phyloP scores from a whole-genome alignment of 441 rosid species.

The Gossypium trilobum region DNA sequence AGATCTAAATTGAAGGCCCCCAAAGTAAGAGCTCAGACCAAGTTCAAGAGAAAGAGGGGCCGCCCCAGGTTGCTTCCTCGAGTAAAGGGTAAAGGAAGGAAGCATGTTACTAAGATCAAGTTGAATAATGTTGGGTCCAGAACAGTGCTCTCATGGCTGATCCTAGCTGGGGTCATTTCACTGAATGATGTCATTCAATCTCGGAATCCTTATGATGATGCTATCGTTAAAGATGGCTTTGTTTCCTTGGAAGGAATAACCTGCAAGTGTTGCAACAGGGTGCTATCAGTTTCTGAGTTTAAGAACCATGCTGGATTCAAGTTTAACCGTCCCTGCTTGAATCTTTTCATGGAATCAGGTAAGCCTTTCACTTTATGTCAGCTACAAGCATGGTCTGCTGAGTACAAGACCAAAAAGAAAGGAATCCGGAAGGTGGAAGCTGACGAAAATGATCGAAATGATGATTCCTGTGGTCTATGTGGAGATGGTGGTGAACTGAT shows the following conservation, averaged over 20 bases:
- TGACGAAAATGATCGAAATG: slow-evolving; percentile 72
- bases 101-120: slow-evolving; percentile 31
- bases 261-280: slow-evolving; percentile 64
- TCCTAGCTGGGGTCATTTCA: slow-evolving; percentile 47
- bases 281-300: slow-evolving; percentile 64
- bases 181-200: slow-evolving; percentile 65
- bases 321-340: slow-evolving; percentile 62
- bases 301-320: slow-evolving; percentile 75
- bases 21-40: slow-evolving; percentile 37
- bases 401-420: slow-evolving; percentile 62
- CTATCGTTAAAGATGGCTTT: slow-evolving; percentile 68
- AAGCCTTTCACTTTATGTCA: slow-evolving; percentile 61
- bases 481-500: slow-evolving; percentile 90
- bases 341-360: slow-evolving; percentile 81
- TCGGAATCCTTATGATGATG: slow-evolving; percentile 49
- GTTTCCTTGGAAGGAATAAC: slow-evolving; percentile 65
- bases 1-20: slow-evolving; percentile 38
- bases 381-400: slow-evolving; percentile 89
- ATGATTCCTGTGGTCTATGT: slow-evolving; percentile 90
- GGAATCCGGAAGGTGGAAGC: slow-evolving; percentile 35
- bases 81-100: slow-evolving; percentile 39
- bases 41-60: slow-evolving; percentile 44
- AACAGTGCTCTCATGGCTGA: slow-evolving; percentile 77
- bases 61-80: slow-evolving; percentile 64
- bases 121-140: slow-evolving; percentile 49